Evolutionary conservation across 768 basidiomycete species (phyloP), one percentile per base, ranked within the genome.

Genomic region (Boletus reticuloceps): DNA sequence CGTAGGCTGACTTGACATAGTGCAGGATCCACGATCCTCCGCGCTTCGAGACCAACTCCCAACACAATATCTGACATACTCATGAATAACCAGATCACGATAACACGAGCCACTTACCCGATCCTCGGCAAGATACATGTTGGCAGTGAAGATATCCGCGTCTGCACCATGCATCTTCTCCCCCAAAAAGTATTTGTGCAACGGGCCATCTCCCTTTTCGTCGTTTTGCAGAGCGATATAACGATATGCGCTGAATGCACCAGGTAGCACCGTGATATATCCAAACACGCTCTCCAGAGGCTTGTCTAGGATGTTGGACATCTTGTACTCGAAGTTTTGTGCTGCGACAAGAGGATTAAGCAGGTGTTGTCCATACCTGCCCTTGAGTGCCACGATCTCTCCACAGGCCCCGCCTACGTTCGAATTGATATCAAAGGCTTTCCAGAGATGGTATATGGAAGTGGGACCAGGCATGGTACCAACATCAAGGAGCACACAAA

Each of bases 1-100:
- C 94, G 62, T 92, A 93, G 3, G 95, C 94, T 0, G 89, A 92
- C 66, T 97, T 95, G 73, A 97, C 95, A 65, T 95, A 99, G 75
- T 98, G 94, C 68, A 99, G 72, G 43, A 90, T 84, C 96, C 96
- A 98, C 25, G 89, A 78, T 4, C 84, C 87, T 16, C 88, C 86
- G 12, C 94, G 84, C 67, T 98, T 98, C n/a, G 91, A 90, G 32
- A 98, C 95, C 22, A 98, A 81, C 69, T 98, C 95, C 94, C 94
- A 98, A 70, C 95, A 98, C 2, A 98, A 77, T 59, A 98, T 97
- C 84, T 85, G 55, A 66, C 63, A 60, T 69, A 48, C 47, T 41
- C n/a, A 25, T 61, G 42, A 65, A 56, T 45, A 12, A 27, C 13
- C 0, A 27, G 9, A 50, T 51, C 31, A 32, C 32, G 48, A 19